Evolutionary conservation across 2,329 filamentous ascomycete genomes (phyloP).

Genomic region (Microsporum ferrugineum): DNA sequence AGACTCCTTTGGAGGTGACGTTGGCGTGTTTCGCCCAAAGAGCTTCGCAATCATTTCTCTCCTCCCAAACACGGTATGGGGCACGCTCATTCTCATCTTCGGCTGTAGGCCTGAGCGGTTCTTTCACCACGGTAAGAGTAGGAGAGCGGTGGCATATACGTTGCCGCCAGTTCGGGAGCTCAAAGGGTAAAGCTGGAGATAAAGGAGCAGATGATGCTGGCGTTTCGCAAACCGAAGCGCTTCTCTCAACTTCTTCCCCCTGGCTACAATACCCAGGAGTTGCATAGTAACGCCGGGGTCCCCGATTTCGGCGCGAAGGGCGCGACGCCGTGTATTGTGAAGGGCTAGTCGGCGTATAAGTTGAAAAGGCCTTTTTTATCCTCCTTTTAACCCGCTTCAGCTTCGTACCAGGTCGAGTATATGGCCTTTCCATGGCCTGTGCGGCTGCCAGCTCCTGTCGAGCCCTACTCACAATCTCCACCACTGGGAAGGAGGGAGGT

Average conservation of each 20-base stretch:
- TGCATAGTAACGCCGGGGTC: neutral
- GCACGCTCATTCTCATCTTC: neutral
- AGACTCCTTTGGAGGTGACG: neutral
- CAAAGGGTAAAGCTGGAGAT: neutral
- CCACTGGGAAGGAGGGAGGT: neutral
- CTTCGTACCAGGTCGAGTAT: neutral
- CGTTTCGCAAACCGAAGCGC: neutral
- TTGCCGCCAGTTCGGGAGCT: neutral
- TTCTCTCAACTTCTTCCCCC: neutral
- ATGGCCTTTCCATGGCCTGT: neutral
- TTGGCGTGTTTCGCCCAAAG: neutral
- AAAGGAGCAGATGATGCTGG: neutral
- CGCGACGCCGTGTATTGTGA: too few species aligned
- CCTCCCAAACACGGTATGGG: neutral
- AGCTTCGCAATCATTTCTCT: neutral
- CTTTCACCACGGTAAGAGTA: neutral
- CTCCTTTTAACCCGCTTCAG: neutral
- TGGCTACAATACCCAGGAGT: neutral
- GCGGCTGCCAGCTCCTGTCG: neutral
- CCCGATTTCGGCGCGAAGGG: too few species aligned
- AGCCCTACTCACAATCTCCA: neutral
- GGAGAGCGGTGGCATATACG: neutral
- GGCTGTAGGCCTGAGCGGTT: neutral
- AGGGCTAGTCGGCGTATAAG: too few species aligned
- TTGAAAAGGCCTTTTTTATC: neutral